Evolutionary conservation across 2,329 filamentous ascomycete genomes (phyloP).

Genomic region (Apiospora kogelbergensis): DNA sequence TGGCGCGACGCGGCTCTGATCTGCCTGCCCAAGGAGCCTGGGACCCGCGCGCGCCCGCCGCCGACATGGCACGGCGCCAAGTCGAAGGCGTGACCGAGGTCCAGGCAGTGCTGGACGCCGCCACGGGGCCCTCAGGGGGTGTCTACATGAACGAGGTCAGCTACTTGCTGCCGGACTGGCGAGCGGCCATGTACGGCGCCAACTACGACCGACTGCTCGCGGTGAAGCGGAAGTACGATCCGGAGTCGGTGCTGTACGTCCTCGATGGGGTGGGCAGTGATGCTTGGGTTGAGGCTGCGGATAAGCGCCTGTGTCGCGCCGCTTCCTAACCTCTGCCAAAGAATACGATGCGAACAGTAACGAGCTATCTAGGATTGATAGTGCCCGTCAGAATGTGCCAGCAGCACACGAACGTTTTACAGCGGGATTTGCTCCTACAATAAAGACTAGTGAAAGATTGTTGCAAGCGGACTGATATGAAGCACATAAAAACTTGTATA

Average conservation of each 20-base stretch:
- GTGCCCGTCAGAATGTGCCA: too few species aligned
- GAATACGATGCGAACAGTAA: too few species aligned
- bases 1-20: slow-evolving; percentile 35
- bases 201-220: slow-evolving; percentile 30
- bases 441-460: too few species aligned
- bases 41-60: background rate
- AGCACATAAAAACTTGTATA: too few species aligned
- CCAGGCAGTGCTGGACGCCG: background rate
- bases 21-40: background rate
- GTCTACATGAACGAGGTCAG: slow-evolving; percentile 41
- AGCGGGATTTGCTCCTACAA: too few species aligned
- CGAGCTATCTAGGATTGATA: too few species aligned
- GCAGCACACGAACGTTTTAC: too few species aligned
- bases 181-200: slow-evolving; percentile 31
- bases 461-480: too few species aligned
- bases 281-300: background rate
- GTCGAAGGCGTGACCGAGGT: background rate
- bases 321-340: background rate
- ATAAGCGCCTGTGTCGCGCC: slow-evolving; percentile 12
- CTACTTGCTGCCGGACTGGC: slow-evolving; percentile 30
- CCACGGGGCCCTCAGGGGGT: slow-evolving; percentile 17
- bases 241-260: slow-evolving; percentile 14
- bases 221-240: slow-evolving; percentile 42
- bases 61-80: background rate
- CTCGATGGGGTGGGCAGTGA: slow-evolving; percentile 12